phyloP scores from a whole-genome alignment of 305 asterid species.

The Solanum chacoense region DNA sequence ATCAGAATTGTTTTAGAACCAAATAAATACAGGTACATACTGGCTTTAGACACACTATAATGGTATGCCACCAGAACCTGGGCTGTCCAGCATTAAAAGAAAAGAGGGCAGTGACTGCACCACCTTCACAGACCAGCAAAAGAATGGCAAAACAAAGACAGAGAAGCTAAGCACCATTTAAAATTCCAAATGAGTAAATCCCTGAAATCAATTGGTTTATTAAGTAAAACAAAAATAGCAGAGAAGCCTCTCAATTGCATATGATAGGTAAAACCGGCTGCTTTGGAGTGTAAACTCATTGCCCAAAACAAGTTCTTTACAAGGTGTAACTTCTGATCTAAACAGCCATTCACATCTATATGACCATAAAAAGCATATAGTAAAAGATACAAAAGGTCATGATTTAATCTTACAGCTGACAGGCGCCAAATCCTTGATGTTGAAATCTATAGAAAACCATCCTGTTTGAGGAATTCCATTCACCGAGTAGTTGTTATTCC shows the following conservation, averaged over 20 bases:
- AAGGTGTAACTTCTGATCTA: neutral
- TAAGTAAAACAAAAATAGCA: neutral
- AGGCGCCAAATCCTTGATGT: slow-evolving; percentile 29
- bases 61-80: neutral
- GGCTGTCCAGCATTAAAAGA: neutral
- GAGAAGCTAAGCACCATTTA: neutral
- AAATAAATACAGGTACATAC: neutral
- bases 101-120: neutral
- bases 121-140: neutral
- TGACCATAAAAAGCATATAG: neutral
- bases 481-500: slow-evolving; percentile 22
- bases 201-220: neutral
- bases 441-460: slow-evolving; percentile 48
- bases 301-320: neutral
- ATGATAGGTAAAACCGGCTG: neutral
- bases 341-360: neutral
- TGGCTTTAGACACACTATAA: neutral
- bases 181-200: neutral
- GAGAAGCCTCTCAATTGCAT: neutral
- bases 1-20: neutral
- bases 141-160: neutral
- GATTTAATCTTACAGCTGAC: slow-evolving; percentile 44
- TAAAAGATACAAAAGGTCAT: neutral
- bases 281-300: neutral
- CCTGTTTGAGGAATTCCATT: slow-evolving; percentile 31